These are phyloP conservation scores for Pichia sp. DNA, from an alignment of 1,139 yeast species.

Conservation along the genomic window DNA sequence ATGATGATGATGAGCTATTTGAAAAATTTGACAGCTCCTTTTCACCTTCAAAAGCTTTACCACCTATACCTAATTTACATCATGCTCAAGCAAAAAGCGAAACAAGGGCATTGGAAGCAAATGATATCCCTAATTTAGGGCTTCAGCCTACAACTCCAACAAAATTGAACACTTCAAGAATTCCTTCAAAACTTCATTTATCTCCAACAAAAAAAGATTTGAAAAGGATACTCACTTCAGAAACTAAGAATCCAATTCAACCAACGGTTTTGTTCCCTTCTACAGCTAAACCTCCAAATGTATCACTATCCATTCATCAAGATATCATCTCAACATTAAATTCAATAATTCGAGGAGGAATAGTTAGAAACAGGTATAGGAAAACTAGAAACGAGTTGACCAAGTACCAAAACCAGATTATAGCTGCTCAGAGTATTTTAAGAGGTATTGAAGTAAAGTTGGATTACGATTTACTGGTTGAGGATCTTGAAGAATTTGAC, in stretches of 20 bases:
- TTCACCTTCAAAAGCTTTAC: neutral
- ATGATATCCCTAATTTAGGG: slow-evolving; percentile 13
- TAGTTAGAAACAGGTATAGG: slow-evolving; percentile 30
- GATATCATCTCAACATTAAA: neutral
- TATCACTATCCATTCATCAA: neutral
- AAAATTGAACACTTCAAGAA: neutral
- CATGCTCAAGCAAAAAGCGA: slow-evolving; percentile 11
- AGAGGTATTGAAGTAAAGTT: slow-evolving; percentile 47
- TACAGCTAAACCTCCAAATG: neutral
- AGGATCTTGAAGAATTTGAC: slow-evolving; percentile 44
- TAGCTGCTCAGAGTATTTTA: slow-evolving; percentile 33
- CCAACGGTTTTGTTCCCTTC: neutral
- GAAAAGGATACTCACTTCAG: slow-evolving; percentile 6
- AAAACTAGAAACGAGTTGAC: slow-evolving; percentile 26
- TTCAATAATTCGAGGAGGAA: slow-evolving; percentile 36
- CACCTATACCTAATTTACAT: slow-evolving; percentile 7
- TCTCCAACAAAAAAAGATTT: slow-evolving; percentile 16
- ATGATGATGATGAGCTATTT: slow-evolving; percentile 15
- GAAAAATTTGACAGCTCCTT: slow-evolving; percentile 14
- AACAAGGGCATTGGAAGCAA: slow-evolving; percentile 7
- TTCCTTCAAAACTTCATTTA: slow-evolving; percentile 13
- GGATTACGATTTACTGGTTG: slow-evolving; percentile 40
- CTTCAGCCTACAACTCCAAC: slow-evolving; percentile 4
- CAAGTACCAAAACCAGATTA: slow-evolving; percentile 25
- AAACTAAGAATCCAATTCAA: neutral